phyloP scores from a whole-genome alignment of 2,329 filamentous ascomycete genomes.

The Zymoseptoria tritici region DNA sequence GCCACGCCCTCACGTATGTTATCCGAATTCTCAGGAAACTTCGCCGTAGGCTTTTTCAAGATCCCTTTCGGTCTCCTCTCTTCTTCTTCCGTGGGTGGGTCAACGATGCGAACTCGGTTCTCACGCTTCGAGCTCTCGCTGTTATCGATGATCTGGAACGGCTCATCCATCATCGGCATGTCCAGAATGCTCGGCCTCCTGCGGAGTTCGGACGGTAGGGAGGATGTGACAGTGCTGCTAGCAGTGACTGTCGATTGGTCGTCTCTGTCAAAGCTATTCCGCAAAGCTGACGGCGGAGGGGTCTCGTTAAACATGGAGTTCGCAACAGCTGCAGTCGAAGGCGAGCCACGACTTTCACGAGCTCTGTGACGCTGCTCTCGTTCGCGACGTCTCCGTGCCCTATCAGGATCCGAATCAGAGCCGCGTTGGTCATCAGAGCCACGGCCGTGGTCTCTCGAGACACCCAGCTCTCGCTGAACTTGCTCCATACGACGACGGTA shows the following conservation, averaged over 20 bases:
- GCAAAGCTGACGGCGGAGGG: conserved; percentile 11
- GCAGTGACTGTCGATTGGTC: conserved; percentile 14
- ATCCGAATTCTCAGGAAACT: conserved; percentile 80
- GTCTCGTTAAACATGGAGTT: conserved; percentile 6
- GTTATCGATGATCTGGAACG: conserved; percentile 30
- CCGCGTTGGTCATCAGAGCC: conserved; percentile 15
- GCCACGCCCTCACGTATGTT: conserved; percentile 84
- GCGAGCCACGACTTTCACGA: conserved; percentile 15
- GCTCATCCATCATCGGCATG: conserved; percentile 21
- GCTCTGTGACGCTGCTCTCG: conserved; percentile 27
- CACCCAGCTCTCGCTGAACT: conserved; percentile 39
- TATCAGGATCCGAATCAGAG: conserved; percentile 26
- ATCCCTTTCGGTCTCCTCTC: conserved; percentile 73
- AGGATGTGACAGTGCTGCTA: conserved; percentile 2
- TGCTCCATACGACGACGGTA: conserved; percentile 44
- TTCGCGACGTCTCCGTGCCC: conserved; percentile 26
- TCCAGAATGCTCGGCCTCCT: conserved; percentile 28
- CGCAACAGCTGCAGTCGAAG: conserved; percentile 5
- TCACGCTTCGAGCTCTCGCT: conserved; percentile 27
- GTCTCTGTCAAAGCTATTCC: conserved; percentile 19
- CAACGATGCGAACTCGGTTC: conserved; percentile 53
- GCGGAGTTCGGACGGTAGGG: conserved; percentile 15
- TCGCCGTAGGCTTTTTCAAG: conserved; percentile 69
- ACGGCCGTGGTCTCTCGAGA: conserved; percentile 10
- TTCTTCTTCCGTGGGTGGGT: conserved; percentile 59